Conservation (phyloP, 2,329 filamentous ascomycete species). For the Colletotrichum sp. region DNA sequence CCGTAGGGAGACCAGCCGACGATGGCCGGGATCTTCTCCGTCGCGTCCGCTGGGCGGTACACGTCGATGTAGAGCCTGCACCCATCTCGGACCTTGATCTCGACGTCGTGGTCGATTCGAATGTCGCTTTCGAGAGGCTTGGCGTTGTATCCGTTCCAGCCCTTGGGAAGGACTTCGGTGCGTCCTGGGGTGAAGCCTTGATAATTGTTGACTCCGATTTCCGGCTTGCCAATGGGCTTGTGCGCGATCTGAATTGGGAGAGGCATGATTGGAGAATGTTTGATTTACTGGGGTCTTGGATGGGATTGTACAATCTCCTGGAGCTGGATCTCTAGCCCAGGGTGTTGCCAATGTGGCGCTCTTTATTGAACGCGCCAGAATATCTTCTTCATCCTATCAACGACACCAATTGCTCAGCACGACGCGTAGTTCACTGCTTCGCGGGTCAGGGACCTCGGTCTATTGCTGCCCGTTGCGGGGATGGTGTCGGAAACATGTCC, state of each 20-base stretch:
- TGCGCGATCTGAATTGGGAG: conserved; percentile 14
- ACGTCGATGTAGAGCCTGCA: conserved; percentile 47
- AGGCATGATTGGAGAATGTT: conserved; percentile 6
- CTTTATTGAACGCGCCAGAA: neutral
- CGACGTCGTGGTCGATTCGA: conserved; percentile 48
- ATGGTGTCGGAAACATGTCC: neutral
- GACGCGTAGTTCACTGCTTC: neutral
- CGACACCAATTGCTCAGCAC: neutral
- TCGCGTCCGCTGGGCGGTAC: conserved; percentile 42
- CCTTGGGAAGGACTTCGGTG: conserved; percentile 40
- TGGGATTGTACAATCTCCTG: neutral
- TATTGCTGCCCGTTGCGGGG: neutral
- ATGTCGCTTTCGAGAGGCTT: conserved; percentile 39
- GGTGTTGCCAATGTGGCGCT: neutral
- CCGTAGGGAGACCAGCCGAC: conserved; percentile 51
- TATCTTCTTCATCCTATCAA: neutral
- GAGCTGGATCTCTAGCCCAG: neutral
- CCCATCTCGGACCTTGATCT: conserved; percentile 47
- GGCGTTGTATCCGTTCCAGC: conserved; percentile 40
- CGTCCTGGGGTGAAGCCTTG: conserved; percentile 38
- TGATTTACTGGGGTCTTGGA: neutral
- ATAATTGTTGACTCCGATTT: conserved; percentile 24
- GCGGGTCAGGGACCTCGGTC: neutral
- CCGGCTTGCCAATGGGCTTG: conserved; percentile 28
- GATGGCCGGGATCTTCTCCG: conserved; percentile 44